These are phyloP conservation scores for Alternaria ventricosa DNA, from an alignment of 2,329 filamentous ascomycete genomes.

Conservation along the genomic window DNA sequence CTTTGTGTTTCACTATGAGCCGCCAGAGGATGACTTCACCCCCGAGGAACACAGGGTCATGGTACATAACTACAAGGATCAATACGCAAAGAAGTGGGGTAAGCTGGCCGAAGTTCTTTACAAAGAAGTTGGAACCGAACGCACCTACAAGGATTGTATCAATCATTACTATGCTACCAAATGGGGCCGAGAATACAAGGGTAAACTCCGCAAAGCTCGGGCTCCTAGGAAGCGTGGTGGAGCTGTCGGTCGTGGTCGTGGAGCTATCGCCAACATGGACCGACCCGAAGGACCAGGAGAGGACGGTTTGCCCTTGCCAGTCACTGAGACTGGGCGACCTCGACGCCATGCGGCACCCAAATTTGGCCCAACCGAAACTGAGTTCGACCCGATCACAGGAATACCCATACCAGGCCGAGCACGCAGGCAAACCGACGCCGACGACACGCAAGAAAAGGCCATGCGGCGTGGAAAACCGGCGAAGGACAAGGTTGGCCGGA, in stretches of 20 bases:
- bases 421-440: conserved; percentile 41
- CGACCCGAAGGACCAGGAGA: conserved; percentile 48
- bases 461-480: conserved; percentile 51
- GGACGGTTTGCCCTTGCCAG: conserved; percentile 47
- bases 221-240: conserved; percentile 41
- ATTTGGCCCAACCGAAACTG: conserved; percentile 69
- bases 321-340: conserved; percentile 58
- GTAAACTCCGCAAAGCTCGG: conserved; percentile 61
- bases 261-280: conserved; percentile 62
- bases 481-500: conserved; percentile 49
- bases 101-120: conserved; percentile 71
- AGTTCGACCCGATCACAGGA: conserved; percentile 61
- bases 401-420: conserved; percentile 45
- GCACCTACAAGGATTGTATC: conserved; percentile 80
- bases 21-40: conserved; percentile 76
- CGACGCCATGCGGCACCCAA: conserved; percentile 69
- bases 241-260: conserved; percentile 58
- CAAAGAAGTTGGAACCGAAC: conserved; percentile 56
- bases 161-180: conserved; percentile 86
- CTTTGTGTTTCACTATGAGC: conserved; percentile 73
- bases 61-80: conserved; percentile 74
- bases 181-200: conserved; percentile 76
- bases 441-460: conserved; percentile 44
- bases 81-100: conserved; percentile 80
- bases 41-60: conserved; percentile 73